Percentiles rank a stretch among this genome's conserved stretches.
Conservation (phyloP, 139 green algal genomes). For the Raphidocelis subcapitata region DNA sequence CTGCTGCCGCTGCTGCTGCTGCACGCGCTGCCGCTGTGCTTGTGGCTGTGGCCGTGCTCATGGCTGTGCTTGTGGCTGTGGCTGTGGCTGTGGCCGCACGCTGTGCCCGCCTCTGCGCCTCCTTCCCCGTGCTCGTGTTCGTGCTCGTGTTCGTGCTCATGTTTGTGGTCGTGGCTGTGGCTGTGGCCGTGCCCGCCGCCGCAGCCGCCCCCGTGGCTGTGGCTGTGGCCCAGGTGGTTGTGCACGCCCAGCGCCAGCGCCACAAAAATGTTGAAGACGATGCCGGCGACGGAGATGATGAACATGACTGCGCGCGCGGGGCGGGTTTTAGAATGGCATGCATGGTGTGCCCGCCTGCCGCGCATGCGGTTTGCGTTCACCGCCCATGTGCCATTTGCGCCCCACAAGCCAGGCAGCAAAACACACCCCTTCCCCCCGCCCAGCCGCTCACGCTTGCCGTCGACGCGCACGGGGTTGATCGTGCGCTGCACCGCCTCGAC, state of each 20-base stretch:
- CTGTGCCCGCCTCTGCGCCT: too few relatives aligned
- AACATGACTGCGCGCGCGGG: constrained; percentile 75
- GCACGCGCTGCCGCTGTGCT: constrained; percentile 25
- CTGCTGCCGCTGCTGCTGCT: not conserved
- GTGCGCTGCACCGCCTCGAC: constrained; percentile 81
- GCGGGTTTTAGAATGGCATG: too few relatives aligned
- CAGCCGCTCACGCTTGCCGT: constrained; percentile 69
- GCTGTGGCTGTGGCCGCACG: constrained; percentile 13
- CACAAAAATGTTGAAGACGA: constrained; percentile 82
- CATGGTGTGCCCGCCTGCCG: too few relatives aligned
- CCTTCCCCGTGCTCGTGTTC: not conserved
- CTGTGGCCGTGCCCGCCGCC: constrained; percentile 6
- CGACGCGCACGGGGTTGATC: constrained; percentile 56
- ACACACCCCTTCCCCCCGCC: too few relatives aligned
- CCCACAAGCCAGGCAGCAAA: too few relatives aligned
- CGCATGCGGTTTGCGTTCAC: too few relatives aligned
- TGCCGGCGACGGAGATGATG: constrained; percentile 72
- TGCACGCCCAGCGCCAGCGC: constrained; percentile 61
- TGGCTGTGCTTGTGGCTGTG: constrained; percentile 39
- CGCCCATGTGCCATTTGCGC: too few relatives aligned
- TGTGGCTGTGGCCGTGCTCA: constrained; percentile 44
- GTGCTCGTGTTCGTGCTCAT: constrained; percentile 8
- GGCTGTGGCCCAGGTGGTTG: constrained; percentile 17
- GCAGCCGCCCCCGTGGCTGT: constrained; percentile 10
- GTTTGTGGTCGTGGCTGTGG: constrained; percentile 8